phyloP scores from a whole-genome alignment of 768 basidiomycete species.

The Tremella mesenterica region DNA sequence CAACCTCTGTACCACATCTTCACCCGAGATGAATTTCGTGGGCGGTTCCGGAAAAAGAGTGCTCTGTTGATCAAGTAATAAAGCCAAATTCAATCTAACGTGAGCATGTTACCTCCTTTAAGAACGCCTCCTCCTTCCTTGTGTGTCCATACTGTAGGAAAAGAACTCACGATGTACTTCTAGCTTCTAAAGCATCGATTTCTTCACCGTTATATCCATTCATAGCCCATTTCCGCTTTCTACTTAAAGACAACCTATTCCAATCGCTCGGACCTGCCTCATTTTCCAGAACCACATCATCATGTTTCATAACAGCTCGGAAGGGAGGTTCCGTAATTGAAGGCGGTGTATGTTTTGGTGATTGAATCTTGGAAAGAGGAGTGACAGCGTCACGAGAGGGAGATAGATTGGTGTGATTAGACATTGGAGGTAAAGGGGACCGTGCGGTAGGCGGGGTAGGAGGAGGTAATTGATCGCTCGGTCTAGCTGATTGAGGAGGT shows the following conservation, averaged over 20 bases:
- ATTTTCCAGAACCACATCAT: too few species aligned
- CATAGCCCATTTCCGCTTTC: constrained; percentile 12
- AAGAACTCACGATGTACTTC: constrained; percentile 10
- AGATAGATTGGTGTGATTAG: too few species aligned
- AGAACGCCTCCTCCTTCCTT: not conserved
- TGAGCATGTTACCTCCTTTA: not conserved
- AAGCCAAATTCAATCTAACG: constrained; percentile 6
- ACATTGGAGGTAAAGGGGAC: too few species aligned
- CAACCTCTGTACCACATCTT: constrained; percentile 21
- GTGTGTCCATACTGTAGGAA: not conserved
- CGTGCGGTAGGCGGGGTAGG: too few species aligned
- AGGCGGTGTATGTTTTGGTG: too few species aligned
- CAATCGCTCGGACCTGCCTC: not conserved
- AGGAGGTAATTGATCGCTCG: too few species aligned
- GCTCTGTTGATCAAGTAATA: constrained; percentile 13
- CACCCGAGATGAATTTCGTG: constrained; percentile 8
- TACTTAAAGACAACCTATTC: not conserved
- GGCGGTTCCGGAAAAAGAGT: constrained; percentile 4
- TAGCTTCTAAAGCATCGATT: constrained; percentile 6
- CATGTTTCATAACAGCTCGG: too few species aligned
- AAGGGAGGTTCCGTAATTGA: too few species aligned
- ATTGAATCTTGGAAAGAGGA: too few species aligned
- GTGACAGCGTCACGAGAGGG: too few species aligned
- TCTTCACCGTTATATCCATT: constrained; percentile 5
- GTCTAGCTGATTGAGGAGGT: too few species aligned